Evolutionary conservation across 192 early-diverging fungal genomes (phyloP).

Genomic region (Pilobolus umbonatus): DNA sequence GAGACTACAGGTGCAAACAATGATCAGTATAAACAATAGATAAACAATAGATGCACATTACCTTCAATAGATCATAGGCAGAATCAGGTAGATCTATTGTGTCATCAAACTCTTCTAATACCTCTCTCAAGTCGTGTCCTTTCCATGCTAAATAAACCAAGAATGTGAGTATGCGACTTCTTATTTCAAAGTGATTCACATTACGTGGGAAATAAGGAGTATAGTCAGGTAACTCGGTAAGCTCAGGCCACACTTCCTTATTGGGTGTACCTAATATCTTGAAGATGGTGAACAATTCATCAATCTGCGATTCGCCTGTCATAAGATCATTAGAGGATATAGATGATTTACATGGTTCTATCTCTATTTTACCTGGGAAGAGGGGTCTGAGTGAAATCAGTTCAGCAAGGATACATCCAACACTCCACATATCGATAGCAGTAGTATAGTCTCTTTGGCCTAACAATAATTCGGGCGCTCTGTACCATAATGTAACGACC

Average conservation of each 20-base stretch:
- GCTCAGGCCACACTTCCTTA: conserved; percentile 59
- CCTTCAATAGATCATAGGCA: conserved; percentile 22
- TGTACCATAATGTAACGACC: conserved; percentile 93
- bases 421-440: conserved; percentile 95
- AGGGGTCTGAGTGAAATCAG: conserved; percentile 75
- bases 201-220: conserved; percentile 45
- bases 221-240: conserved; percentile 44
- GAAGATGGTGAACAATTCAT: conserved; percentile 57
- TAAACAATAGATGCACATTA: neutral
- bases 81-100: conserved; percentile 2
- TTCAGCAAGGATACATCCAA: conserved; percentile 97
- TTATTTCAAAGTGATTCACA: neutral
- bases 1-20: conserved; percentile 8
- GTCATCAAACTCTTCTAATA: neutral
- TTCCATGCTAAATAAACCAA: conserved; percentile 13
- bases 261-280: conserved; percentile 66
- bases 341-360: neutral
- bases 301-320: conserved; percentile 56
- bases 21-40: neutral
- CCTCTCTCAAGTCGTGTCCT: conserved; percentile 1
- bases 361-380: conserved; percentile 68
- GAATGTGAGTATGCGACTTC: neutral
- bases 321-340: no score
- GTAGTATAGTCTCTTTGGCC: conserved; percentile 88
- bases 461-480: conserved; percentile 93